Evolutionary conservation across 768 basidiomycete genomes (phyloP).

Genomic region (Mycena indigotica): DNA sequence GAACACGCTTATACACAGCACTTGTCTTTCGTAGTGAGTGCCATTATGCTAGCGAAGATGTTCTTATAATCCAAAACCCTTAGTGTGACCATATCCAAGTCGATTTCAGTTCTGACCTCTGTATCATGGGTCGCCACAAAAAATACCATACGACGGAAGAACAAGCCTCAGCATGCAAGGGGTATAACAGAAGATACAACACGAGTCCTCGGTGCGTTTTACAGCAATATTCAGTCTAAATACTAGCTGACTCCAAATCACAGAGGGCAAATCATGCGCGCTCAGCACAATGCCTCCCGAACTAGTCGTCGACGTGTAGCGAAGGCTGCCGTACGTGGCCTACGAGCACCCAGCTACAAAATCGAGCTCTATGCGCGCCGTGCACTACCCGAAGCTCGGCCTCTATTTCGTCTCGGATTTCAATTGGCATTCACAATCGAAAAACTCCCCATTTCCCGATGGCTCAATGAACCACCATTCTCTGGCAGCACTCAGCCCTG

Average conservation of each 20-base stretch:
- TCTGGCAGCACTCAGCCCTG: not conserved
- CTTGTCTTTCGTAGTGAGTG: not conserved
- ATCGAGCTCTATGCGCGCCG: not conserved
- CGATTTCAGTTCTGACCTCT: not conserved
- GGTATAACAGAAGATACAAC: not conserved
- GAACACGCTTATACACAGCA: not conserved
- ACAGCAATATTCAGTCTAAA: not conserved
- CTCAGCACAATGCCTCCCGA: not conserved
- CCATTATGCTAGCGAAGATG: not conserved
- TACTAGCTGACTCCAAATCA: not conserved
- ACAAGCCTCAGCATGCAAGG: not conserved
- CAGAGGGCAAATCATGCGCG: not conserved
- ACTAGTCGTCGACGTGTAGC: not conserved
- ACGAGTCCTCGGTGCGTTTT: not conserved
- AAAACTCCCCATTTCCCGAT: not conserved
- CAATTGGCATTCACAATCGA: not conserved
- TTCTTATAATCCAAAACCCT: not conserved
- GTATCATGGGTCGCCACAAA: not conserved
- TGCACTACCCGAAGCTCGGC: not conserved
- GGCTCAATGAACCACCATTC: not conserved
- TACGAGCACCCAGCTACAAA: not conserved
- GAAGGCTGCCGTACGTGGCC: not conserved
- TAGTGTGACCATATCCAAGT: not conserved
- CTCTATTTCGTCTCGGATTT: not conserved
- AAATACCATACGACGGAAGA: not conserved